Evolutionary conservation across 2,329 filamentous ascomycete genomes (phyloP).

Genomic region (Stachybotrys chlorohalonatus): DNA sequence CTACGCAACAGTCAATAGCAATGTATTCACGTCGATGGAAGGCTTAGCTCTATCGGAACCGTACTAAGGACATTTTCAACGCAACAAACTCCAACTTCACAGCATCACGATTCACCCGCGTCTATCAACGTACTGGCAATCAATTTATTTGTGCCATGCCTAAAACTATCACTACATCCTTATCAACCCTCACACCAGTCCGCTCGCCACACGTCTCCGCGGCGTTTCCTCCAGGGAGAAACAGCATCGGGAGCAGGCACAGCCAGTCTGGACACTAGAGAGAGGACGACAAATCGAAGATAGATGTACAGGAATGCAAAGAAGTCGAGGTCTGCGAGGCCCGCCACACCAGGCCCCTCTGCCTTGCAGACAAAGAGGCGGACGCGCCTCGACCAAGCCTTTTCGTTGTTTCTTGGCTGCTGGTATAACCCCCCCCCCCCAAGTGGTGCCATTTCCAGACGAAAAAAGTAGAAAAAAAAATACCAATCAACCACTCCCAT

Average conservation of each 20-base stretch:
- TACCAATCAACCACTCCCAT: neutral
- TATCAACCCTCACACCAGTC: neutral
- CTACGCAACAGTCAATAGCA: too few relatives aligned
- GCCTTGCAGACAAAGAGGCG: neutral
- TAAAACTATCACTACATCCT: neutral
- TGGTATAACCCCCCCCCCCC: neutral
- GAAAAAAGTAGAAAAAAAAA: neutral
- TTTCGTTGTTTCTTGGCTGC: neutral
- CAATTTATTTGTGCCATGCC: neutral
- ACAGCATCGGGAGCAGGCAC: neutral
- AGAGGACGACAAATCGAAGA: neutral
- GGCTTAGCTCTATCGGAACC: too few relatives aligned
- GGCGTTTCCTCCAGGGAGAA: neutral
- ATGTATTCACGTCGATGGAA: too few relatives aligned
- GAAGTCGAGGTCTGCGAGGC: neutral
- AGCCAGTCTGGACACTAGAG: neutral
- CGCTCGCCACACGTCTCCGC: neutral
- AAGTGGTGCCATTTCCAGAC: neutral
- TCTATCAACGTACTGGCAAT: neutral
- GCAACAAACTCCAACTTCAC: too few relatives aligned
- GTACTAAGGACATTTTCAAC: too few relatives aligned
- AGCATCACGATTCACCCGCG: too few relatives aligned
- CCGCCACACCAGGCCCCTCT: neutral
- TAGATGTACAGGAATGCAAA: neutral
- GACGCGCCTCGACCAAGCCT: neutral